Conservation (phyloP, 2,329 filamentous ascomycete genomes). For the Diaporthe destruens region DNA sequence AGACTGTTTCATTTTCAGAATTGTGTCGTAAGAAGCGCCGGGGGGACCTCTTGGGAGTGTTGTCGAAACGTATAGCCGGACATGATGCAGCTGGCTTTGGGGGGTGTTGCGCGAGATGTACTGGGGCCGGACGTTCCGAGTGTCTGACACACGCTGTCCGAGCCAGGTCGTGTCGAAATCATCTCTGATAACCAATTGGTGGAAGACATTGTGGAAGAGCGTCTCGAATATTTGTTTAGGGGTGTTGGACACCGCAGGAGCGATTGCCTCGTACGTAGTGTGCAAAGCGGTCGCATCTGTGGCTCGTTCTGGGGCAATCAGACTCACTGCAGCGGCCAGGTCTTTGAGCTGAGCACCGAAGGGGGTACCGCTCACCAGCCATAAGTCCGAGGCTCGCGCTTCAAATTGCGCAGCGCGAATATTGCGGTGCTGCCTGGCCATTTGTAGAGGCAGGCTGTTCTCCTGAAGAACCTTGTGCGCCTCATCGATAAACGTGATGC, state of each 20-base stretch:
- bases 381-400: neutral
- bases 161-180: neutral
- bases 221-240: neutral
- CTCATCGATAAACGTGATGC: conserved; percentile 26
- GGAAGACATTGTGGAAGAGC: neutral
- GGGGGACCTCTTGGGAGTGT: neutral
- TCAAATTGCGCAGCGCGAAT: neutral
- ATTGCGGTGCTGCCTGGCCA: neutral
- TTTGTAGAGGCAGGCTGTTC: neutral
- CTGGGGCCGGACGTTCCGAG: neutral
- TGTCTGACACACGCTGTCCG: conserved; percentile 13
- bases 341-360: neutral
- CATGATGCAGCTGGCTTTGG: neutral
- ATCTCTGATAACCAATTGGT: neutral
- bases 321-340: neutral
- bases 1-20: neutral
- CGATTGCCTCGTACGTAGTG: neutral
- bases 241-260: neutral
- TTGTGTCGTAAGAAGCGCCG: neutral
- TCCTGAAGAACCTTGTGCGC: neutral
- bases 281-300: neutral
- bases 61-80: neutral
- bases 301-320: neutral
- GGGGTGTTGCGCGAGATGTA: conserved; percentile 12
- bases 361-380: conserved; percentile 28